Percentiles rank a stretch among this genome's conserved stretches.
Evolutionary conservation across 805 yeast genomes (phyloP).

Genomic region (Candida alai): DNA sequence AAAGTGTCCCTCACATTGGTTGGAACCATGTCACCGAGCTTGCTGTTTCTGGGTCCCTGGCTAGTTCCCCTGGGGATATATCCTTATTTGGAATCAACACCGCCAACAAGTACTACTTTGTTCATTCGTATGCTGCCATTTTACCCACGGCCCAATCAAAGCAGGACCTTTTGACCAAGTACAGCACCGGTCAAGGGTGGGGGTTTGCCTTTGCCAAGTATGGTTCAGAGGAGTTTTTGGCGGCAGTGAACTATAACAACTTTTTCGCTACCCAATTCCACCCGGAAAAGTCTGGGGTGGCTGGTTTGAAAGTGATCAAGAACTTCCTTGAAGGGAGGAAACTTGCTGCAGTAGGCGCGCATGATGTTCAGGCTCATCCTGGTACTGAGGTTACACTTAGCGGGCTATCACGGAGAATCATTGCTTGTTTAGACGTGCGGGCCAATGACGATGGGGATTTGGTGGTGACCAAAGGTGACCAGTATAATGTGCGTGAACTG

Average conservation of each 20-base stretch:
- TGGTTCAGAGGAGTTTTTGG: constrained; percentile 75
- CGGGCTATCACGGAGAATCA: constrained; percentile 85
- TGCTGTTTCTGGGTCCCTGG: constrained; percentile 16
- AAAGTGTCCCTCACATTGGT: constrained; percentile 95
- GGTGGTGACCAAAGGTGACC: constrained; percentile 98
- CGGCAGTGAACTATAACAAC: constrained; percentile 73
- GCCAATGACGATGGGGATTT: constrained; percentile 91
- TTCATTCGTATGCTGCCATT: constrained; percentile 87
- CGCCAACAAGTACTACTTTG: constrained; percentile 79
- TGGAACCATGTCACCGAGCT: constrained; percentile 64
- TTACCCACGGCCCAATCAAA: constrained; percentile 29
- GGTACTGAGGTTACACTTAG: constrained; percentile 35
- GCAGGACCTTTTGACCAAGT: constrained; percentile 16
- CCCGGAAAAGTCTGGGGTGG: constrained; percentile 96
- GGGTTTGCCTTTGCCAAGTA: constrained; percentile 67
- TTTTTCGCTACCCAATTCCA: constrained; percentile 96
- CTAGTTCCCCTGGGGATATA: constrained; percentile 19
- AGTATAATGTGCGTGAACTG: constrained; percentile 88
- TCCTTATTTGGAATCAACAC: constrained; percentile 63
- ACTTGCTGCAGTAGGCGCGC: constrained; percentile 16
- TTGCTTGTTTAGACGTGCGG: constrained; percentile 97
- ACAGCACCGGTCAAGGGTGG: constrained; percentile 49
- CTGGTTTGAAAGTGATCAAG: constrained; percentile 75
- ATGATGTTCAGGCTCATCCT: constrained; percentile 18
- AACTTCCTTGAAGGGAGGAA: constrained; percentile 57